Evolutionary conservation across 441 rosid species (phyloP), one percentile per base, ranked within the genome.

Genomic region (Capsella rubella): DNA sequence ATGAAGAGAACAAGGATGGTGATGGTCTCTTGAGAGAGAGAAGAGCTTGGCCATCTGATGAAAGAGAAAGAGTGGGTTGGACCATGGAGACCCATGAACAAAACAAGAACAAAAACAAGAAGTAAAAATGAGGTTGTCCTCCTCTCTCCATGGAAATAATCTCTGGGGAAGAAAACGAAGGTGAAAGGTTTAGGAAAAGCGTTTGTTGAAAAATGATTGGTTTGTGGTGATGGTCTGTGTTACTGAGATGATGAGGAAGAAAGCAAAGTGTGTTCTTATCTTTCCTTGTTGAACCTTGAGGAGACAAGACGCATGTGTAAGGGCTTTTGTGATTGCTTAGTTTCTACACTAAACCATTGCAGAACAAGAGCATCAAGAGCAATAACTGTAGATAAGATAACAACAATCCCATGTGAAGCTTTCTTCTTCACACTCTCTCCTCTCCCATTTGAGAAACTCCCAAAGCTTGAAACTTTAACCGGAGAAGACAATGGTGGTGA

Each of bases 31-130:
- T 79, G 4, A 82, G 81, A 25, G 91, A 82, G 54, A 90, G 66
- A 52, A 95, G 91, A 16, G 94, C 90, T 74, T 88, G 77, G 21
- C 99, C 99, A 58, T 95, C 99, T 50, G 91, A 75, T 56, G 97
- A 90, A 18, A 91, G 84, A 32, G 87, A 82, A 49, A 79, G 47
- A 68, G 50, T 54, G 54, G 79, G 71, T 51, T 25, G 79, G 53
- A 73, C 67, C 63, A 79, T 74, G 72, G 79, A 60, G 72, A 64
- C 67, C 68, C 80, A 77, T 35, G 80, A 69, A 62, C 85, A 50
- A 31, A 74, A 37, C 12, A 37, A 37, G 40, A 37, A 69, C 68
- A 83, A 61, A 29, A 79, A 76, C 52, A 88, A 72, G 63, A 74
- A 56, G 25, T 73, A 73, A 51, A 87, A 82, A 57, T 42, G 80